phyloP scores from a whole-genome alignment of 768 basidiomycete species.

The Pholiota molesta region DNA sequence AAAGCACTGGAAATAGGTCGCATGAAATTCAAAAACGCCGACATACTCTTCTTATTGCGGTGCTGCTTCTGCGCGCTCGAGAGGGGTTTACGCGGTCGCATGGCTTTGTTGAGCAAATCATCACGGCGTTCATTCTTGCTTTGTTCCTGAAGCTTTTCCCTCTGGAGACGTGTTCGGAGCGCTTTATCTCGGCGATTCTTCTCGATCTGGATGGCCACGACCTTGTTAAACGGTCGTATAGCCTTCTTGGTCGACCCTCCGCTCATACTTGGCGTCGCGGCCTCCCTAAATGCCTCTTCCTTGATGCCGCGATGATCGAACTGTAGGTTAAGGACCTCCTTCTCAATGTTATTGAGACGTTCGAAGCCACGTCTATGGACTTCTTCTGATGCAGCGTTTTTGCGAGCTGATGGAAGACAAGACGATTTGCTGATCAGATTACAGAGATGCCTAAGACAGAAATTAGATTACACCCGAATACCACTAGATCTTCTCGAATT shows the following conservation, averaged over 20 bases:
- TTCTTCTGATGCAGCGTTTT: conserved; percentile 53
- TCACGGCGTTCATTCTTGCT: conserved; percentile 72
- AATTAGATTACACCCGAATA: conserved; percentile 15
- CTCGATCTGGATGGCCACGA: conserved; percentile 71
- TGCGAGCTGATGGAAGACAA: conserved; percentile 43
- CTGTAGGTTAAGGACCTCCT: conserved; percentile 59
- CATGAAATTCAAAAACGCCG: conserved; percentile 83
- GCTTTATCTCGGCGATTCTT: conserved; percentile 80
- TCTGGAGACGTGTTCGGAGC: conserved; percentile 67
- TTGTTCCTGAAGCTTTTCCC: conserved; percentile 80
- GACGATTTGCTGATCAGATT: conserved; percentile 62
- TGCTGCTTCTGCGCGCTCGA: conserved; percentile 67
- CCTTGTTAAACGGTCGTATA: conserved; percentile 66
- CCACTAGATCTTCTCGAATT: not conserved
- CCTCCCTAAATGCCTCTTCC: conserved; percentile 77
- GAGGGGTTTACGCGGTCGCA: conserved; percentile 59
- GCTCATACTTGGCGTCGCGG: conserved; percentile 41
- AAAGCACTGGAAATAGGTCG: conserved; percentile 89
- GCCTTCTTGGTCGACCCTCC: conserved; percentile 54
- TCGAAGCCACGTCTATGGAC: conserved; percentile 70
- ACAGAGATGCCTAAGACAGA: conserved; percentile 58
- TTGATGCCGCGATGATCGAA: conserved; percentile 76
- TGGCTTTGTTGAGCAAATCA: conserved; percentile 74
- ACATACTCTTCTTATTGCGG: conserved; percentile 89
- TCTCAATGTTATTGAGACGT: conserved; percentile 75